Base-by-base conservation (phyloP, 2,329 filamentous ascomycete genomes). In the Metarhizium anisopliae region DNA sequence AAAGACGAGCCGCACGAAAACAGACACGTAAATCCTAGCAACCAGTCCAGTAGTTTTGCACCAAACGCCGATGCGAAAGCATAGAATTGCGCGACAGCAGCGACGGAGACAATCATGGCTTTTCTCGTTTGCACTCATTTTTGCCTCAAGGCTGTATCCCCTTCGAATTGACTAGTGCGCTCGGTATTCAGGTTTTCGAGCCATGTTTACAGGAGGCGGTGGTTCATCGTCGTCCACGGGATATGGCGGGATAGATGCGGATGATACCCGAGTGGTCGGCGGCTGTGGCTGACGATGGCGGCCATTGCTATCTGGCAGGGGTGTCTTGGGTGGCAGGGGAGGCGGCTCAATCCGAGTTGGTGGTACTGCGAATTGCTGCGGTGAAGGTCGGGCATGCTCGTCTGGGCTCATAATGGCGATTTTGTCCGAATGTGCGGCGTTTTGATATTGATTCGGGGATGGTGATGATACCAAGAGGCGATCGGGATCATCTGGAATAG, bases 121-220 rank as follows among this genome's bases (percentile, higher is more conserved):
- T 40, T 16, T 16, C 38, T 16, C 6, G 10, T 49, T 14, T 49
- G 11, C 25, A 49, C 5, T 32, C 16, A 49, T 2, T 40, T 40
- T 40, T 16, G 13, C 13, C 35, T 36, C 8, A 36, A 40, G 2
- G 10, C n/a, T 16, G 5, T n/a, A 16, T 49, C 3, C n/a, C 30
- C 25, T 14, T 49, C 10, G 7, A 16, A 16, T 4, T 5, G 25
- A 14, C 42, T 56, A 58, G 25, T 25, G 49, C 30, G 54, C 74
- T 56, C 76, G 78, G 63, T 86, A 89, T 51, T 88, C 86, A 1
- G 93, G 93, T 70, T 96, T 96, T 62, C 86, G 83, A 49, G 87
- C 85, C 80, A 90, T 88, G 64, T 95, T 95, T 7, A 95, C 90
- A 6, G 82, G 77, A 3, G 93, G 93, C 18, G 93, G 92, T 32